phyloP scores from a whole-genome alignment of 1,284 basidiomycete genomes.

The Tylopilus sp. region DNA sequence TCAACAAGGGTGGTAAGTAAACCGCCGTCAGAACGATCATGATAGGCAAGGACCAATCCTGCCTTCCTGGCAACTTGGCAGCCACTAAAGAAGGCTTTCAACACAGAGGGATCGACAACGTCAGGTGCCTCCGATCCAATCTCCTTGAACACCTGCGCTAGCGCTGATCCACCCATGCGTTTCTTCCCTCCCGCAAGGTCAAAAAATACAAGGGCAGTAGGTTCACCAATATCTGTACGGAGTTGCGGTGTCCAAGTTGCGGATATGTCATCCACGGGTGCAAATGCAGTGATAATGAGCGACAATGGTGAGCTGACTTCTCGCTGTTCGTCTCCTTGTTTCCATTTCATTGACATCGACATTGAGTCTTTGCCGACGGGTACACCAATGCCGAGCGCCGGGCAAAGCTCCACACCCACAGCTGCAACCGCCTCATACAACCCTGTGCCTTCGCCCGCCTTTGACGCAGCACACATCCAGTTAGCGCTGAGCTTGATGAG shows the following conservation, averaged over 20 bases:
- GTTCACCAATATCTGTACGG: constrained; percentile 59
- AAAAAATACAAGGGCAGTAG: constrained; percentile 82
- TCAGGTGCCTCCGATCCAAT: constrained; percentile 88
- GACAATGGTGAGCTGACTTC: constrained; percentile 92
- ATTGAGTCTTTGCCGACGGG: constrained; percentile 99
- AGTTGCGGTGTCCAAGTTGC: constrained; percentile 94
- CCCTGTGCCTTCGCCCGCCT: constrained; percentile 86
- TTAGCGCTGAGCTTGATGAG: constrained; percentile 95
- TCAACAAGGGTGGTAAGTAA: constrained; percentile 90
- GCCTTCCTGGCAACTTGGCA: constrained; percentile 69
- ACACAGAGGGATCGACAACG: constrained; percentile 73
- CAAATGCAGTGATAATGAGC: constrained; percentile 93
- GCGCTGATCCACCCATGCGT: constrained; percentile 90
- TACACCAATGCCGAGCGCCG: constrained; percentile 90
- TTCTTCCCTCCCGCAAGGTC: constrained; percentile 86
- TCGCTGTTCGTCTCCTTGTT: constrained; percentile 59
- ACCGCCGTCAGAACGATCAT: constrained; percentile 97
- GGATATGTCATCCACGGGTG: constrained; percentile 78
- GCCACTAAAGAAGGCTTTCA: constrained; percentile 83
- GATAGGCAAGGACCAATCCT: constrained; percentile 85
- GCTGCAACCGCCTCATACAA: constrained; percentile 94
- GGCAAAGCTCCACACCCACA: constrained; percentile 92
- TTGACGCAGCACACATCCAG: constrained; percentile 98
- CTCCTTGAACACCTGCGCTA: constrained; percentile 95
- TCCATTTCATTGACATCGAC: constrained; percentile 99